phyloP scores from a whole-genome alignment of 768 basidiomycete genomes.

The Termitomyces sp. region DNA sequence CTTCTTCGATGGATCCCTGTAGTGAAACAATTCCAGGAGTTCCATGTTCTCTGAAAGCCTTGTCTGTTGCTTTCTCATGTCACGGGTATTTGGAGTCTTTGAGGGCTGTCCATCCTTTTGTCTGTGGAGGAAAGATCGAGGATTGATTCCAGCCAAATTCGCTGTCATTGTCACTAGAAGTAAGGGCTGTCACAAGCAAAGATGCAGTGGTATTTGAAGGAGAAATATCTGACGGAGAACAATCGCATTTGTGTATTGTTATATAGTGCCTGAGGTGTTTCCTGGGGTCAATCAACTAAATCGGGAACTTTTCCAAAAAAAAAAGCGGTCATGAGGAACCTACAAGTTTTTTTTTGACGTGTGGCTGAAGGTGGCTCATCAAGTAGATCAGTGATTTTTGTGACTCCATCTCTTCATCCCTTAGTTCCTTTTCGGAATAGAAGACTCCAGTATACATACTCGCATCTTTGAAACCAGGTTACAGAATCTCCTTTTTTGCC shows the following conservation, averaged over 20 bases:
- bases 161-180: not conserved
- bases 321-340: too few species aligned
- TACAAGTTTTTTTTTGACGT: too few species aligned
- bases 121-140: not conserved
- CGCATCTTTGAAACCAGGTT: too few species aligned
- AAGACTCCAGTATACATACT: too few species aligned
- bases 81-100: not conserved
- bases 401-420: too few species aligned
- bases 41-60: not conserved
- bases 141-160: not conserved
- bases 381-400: too few species aligned
- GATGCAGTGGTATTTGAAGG: not conserved
- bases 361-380: too few species aligned
- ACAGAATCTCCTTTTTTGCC: too few species aligned
- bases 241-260: not conserved
- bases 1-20: not conserved
- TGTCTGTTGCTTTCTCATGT: not conserved
- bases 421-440: too few species aligned
- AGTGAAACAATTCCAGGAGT: not conserved
- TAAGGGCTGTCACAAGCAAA: not conserved
- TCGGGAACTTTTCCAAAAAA: too few species aligned
- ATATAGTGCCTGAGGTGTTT: not conserved
- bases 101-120: not conserved
- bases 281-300: not conserved
- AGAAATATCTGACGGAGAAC: not conserved